phyloP scores from a whole-genome alignment of 805 yeast genomes.

The Candida sithepensis region DNA sequence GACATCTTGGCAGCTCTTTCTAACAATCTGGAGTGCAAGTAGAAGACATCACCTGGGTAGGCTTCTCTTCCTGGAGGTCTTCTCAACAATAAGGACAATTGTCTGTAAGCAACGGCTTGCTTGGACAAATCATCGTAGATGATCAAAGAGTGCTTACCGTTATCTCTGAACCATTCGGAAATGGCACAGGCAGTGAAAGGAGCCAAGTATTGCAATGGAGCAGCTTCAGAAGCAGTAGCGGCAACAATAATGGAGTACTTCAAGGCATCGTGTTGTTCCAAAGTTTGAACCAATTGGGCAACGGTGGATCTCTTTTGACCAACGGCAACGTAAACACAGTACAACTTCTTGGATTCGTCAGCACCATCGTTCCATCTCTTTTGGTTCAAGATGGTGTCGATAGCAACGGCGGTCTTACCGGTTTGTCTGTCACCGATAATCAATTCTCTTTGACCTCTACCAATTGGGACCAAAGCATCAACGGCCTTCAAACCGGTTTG shows the following conservation, averaged over 20 bases:
- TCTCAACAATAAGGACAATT: conserved; percentile 94
- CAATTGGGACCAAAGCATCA: conserved; percentile 98
- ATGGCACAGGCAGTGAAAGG: conserved; percentile 99
- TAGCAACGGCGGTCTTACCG: conserved; percentile 99
- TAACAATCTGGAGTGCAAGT: conserved; percentile 90
- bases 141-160: conserved; percentile 96
- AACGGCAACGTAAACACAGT: conserved; percentile 99
- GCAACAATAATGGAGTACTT: conserved; percentile 98
- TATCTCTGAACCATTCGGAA: conserved; percentile 99
- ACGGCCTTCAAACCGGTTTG: conserved; percentile 99
- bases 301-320: conserved; percentile 99
- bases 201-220: conserved; percentile 99
- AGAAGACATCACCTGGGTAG: conserved; percentile 96
- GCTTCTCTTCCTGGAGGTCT: conserved; percentile 98
- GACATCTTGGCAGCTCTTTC: conserved; percentile 98
- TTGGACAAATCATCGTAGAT: conserved; percentile 97
- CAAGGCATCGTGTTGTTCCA: conserved; percentile 97
- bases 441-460: conserved; percentile 99
- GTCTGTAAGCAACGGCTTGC: conserved; percentile 99
- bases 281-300: conserved; percentile 98
- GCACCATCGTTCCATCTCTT: conserved; percentile 96
- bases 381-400: conserved; percentile 98
- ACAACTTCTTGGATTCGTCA: conserved; percentile 96
- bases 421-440: conserved; percentile 99
- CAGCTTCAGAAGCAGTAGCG: conserved; percentile 99